Evolutionary conservation across 352 stramenopile species (phyloP).

Genomic region (Elongisporangium undulatum): DNA sequence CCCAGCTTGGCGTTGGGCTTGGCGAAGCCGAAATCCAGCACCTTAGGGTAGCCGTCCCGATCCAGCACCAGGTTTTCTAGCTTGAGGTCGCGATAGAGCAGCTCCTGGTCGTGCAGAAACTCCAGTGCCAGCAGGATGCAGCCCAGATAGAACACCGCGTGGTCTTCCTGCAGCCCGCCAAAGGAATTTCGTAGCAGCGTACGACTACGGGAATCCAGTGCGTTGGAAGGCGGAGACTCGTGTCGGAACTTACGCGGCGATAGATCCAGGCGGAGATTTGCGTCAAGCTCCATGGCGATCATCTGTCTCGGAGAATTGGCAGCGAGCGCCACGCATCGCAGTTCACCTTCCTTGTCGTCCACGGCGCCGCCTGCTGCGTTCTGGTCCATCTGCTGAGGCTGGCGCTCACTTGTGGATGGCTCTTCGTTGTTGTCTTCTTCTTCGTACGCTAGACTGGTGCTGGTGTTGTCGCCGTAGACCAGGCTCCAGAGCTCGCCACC

Average conservation of each 20-base stretch:
- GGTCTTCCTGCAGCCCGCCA: slow-evolving; percentile 82
- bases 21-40: slow-evolving; percentile 69
- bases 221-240: neutral
- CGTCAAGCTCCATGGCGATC: neutral
- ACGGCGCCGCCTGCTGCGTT: slow-evolving; percentile 3
- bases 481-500: slow-evolving; percentile 79
- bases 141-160: slow-evolving; percentile 93
- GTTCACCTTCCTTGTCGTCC: neutral
- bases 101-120: slow-evolving; percentile 48
- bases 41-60: slow-evolving; percentile 78
- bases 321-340: slow-evolving; percentile 13
- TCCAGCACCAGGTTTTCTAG: slow-evolving; percentile 88
- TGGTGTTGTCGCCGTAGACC: slow-evolving; percentile 43
- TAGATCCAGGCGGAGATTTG: neutral
- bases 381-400: slow-evolving; percentile 14
- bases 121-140: slow-evolving; percentile 92
- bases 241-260: neutral
- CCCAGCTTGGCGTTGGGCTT: slow-evolving; percentile 34
- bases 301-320: slow-evolving; percentile 2
- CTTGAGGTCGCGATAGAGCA: slow-evolving; percentile 87
- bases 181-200: slow-evolving; percentile 15
- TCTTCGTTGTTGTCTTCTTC: slow-evolving; percentile 10
- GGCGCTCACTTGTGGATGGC: neutral
- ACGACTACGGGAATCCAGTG: neutral
- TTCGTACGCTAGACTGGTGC: slow-evolving; percentile 6